These are phyloP conservation scores for Pseudotulostoma volvatum DNA, from an alignment of 495 filamentous ascomycete genomes.

Conservation along the genomic window DNA sequence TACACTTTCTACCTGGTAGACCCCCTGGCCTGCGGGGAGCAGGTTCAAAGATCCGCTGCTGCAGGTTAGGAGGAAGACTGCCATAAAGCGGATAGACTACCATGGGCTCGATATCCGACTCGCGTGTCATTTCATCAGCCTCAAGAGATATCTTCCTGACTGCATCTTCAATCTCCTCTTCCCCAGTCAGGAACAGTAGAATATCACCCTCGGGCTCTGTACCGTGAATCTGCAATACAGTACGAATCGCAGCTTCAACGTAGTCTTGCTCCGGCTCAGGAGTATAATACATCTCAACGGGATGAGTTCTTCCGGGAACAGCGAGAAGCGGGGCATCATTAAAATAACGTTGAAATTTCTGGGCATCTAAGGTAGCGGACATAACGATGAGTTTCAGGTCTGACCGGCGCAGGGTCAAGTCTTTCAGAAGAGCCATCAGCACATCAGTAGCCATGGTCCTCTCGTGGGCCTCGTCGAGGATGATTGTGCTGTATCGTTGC, in stretches of 20 bases:
- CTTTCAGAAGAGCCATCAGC: conserved; percentile 86
- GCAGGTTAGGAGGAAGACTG: conserved; percentile 75
- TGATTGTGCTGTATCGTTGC: conserved; percentile 88
- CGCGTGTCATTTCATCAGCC: conserved; percentile 75
- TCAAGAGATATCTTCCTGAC: conserved; percentile 81
- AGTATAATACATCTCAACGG: conserved; percentile 97
- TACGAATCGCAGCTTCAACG: conserved; percentile 83
- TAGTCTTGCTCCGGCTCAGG: conserved; percentile 94
- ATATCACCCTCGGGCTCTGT: conserved; percentile 89
- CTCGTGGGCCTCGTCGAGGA: conserved; percentile 96
- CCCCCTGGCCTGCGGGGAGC: conserved; percentile 60
- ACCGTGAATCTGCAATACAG: conserved; percentile 90
- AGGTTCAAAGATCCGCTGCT: conserved; percentile 88
- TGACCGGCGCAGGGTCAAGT: conserved; percentile 57
- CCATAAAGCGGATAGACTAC: conserved; percentile 90
- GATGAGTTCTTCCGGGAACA: conserved; percentile 88
- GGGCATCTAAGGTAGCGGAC: conserved; percentile 91
- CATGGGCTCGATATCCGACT: conserved; percentile 79
- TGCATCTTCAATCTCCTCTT: conserved; percentile 98
- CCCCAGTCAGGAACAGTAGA: conserved; percentile 88
- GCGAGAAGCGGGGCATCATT: conserved; percentile 82
- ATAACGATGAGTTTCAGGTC: conserved; percentile 97
- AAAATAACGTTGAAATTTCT: conserved; percentile 98
- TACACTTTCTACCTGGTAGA: conserved; percentile 79
- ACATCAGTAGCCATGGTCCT: conserved; percentile 90